A percentile compares a stretch with the other conserved stretches of the same genome.
These are phyloP conservation scores for Entomortierella beljakovae DNA, from an alignment of 192 early-diverging fungal genomes.

Conservation along the genomic window DNA sequence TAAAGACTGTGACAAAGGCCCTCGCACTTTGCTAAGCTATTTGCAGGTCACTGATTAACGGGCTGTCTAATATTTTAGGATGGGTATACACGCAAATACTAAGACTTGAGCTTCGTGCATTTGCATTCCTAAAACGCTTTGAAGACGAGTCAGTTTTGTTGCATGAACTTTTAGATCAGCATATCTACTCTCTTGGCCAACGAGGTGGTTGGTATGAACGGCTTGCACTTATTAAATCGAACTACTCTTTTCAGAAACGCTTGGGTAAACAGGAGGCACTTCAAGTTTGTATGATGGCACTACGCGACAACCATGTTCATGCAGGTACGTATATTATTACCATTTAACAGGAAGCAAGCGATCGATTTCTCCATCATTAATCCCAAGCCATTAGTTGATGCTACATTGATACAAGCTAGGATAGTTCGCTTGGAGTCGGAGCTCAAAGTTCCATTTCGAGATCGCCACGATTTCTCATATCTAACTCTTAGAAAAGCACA, in stretches of 20 bases:
- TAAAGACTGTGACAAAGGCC: neutral
- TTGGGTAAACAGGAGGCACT: constrained; percentile 54
- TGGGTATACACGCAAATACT: constrained; percentile 71
- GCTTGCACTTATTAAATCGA: constrained; percentile 68
- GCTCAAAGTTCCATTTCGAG: constrained; percentile 56
- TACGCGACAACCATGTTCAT: constrained; percentile 69
- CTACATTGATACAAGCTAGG: constrained; percentile 52
- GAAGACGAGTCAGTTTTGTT: constrained; percentile 65
- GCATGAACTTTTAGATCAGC: constrained; percentile 67
- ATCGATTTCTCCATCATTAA: too few relatives aligned
- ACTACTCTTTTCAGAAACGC: constrained; percentile 56
- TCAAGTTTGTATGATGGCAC: constrained; percentile 69
- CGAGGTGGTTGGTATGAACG: constrained; percentile 78
- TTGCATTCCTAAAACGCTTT: constrained; percentile 67
- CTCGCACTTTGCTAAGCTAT: neutral
- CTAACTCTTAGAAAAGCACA: constrained; percentile 45
- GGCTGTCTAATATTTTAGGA: constrained; percentile 53
- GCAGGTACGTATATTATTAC: constrained; percentile 54
- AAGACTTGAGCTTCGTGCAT: constrained; percentile 61
- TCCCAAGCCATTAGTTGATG: constrained; percentile 47
- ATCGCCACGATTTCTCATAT: constrained; percentile 65
- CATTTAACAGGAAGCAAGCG: too few relatives aligned
- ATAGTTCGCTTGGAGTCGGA: constrained; percentile 59
- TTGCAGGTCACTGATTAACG: neutral
- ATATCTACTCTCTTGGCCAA: constrained; percentile 61